Percentiles rank a stretch among this genome's conserved stretches.
Evolutionary conservation across 2,329 filamentous ascomycete genomes (phyloP).

Genomic region (Sclerotiophoma versabilis): DNA sequence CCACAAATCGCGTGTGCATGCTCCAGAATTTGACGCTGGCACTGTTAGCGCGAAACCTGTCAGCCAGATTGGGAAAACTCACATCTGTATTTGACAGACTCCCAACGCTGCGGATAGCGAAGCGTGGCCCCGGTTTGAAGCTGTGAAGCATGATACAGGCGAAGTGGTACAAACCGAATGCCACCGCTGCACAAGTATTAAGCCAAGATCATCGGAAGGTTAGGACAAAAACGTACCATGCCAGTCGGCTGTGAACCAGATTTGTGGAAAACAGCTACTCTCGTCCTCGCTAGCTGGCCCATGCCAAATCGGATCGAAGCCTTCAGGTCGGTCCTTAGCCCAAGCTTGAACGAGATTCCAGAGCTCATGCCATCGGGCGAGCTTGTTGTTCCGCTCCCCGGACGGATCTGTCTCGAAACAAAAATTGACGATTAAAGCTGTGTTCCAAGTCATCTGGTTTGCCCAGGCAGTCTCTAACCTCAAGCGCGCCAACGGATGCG

Average conservation of each 20-base stretch:
- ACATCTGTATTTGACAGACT: conserved; percentile 33
- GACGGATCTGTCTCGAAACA: conserved; percentile 32
- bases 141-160: conserved; percentile 39
- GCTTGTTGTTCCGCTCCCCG: conserved; percentile 19
- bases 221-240: conserved; percentile 29
- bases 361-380: conserved; percentile 31
- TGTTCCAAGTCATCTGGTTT: conserved; percentile 45
- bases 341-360: conserved; percentile 36
- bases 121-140: conserved; percentile 40
- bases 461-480: conserved; percentile 42
- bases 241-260: conserved; percentile 43
- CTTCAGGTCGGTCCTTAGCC: conserved; percentile 30
- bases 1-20: conserved; percentile 40
- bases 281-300: conserved; percentile 20
- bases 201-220: background rate
- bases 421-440: conserved; percentile 39
- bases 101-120: conserved; percentile 31
- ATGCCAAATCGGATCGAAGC: conserved; percentile 41
- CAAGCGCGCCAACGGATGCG: conserved; percentile 35
- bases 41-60: conserved; percentile 10
- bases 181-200: conserved; percentile 24
- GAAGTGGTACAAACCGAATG: conserved; percentile 40
- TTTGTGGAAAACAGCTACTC: conserved; percentile 29
- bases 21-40: conserved; percentile 28
- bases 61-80: background rate